A percentile compares a stretch with the other conserved stretches of the same genome.
Evolutionary conservation across 164 flowering plant genomes (phyloP).

Genomic region (Cinnamomum micranthum): DNA sequence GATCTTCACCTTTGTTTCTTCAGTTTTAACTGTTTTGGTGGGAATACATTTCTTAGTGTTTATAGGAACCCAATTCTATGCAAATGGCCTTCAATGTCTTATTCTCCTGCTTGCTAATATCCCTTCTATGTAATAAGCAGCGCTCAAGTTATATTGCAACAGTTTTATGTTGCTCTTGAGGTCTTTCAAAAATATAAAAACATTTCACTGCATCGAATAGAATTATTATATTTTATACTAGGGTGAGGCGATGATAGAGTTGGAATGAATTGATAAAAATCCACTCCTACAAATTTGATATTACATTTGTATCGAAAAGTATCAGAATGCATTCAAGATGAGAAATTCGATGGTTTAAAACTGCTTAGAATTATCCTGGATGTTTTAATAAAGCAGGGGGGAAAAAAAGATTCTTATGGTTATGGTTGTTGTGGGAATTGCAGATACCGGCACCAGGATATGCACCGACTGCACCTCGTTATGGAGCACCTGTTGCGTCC

Average conservation of each 20-base stretch:
- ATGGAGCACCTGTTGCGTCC: conserved; percentile 23
- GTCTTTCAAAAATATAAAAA: not conserved
- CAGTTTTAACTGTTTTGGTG: no score
- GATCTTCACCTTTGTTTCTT: no score
- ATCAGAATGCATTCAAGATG: not conserved
- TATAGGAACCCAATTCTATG: no score
- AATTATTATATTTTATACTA: not conserved
- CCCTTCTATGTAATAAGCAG: no score
- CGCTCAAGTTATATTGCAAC: no score
- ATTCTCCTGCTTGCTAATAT: no score
- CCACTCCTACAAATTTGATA: not conserved
- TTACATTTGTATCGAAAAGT: not conserved
- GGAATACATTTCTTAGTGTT: no score
- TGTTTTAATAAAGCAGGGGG: not conserved
- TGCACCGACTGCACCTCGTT: conserved; percentile 44
- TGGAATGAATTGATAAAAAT: not conserved
- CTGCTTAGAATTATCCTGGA: not conserved
- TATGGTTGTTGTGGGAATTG: not conserved
- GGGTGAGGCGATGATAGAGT: not conserved
- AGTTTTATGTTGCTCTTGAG: not conserved
- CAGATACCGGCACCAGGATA: not conserved
- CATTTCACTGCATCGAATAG: no score
- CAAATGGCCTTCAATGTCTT: no score
- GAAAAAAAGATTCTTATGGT: not conserved
- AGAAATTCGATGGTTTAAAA: not conserved